These are phyloP conservation scores for Pneumocystis jirovecii DNA, from an alignment of 1,139 yeast species.

Conservation along the genomic window DNA sequence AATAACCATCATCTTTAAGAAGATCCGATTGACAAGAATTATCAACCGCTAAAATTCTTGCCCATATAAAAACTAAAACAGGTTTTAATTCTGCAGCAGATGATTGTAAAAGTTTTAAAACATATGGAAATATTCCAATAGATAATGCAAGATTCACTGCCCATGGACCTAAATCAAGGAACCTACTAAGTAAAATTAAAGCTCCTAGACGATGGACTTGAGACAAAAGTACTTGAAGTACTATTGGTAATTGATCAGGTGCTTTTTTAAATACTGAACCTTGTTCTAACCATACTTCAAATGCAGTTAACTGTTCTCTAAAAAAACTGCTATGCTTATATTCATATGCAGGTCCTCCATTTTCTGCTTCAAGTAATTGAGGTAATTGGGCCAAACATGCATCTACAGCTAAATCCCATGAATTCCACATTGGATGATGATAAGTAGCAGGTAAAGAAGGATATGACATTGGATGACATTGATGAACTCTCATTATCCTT, in stretches of 20 bases:
- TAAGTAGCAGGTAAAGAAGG: constrained; percentile 81
- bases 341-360: constrained; percentile 26
- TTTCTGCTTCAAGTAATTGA: constrained; percentile 24
- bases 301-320: constrained; percentile 90
- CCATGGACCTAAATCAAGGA: constrained; percentile 92
- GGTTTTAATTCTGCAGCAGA: constrained; percentile 95
- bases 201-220: constrained; percentile 92
- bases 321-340: constrained; percentile 88
- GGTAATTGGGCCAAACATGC: constrained; percentile 57
- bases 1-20: constrained; percentile 79
- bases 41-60: constrained; percentile 92
- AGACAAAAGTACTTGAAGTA: constrained; percentile 76
- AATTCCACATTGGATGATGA: constrained; percentile 90
- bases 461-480: constrained; percentile 88
- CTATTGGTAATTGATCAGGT: constrained; percentile 91
- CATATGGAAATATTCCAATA: constrained; percentile 93
- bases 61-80: constrained; percentile 91
- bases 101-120: constrained; percentile 72
- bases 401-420: constrained; percentile 96
- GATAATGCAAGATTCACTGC: constrained; percentile 87
- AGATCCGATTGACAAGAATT: constrained; percentile 82
- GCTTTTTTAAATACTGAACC: constrained; percentile 67
- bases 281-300: constrained; percentile 88
- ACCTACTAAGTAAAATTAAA: constrained; percentile 63
- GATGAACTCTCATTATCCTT: constrained; percentile 83